Conservation (phyloP, 352 stramenopile genomes). For the Sclerospora graminicola region DNA sequence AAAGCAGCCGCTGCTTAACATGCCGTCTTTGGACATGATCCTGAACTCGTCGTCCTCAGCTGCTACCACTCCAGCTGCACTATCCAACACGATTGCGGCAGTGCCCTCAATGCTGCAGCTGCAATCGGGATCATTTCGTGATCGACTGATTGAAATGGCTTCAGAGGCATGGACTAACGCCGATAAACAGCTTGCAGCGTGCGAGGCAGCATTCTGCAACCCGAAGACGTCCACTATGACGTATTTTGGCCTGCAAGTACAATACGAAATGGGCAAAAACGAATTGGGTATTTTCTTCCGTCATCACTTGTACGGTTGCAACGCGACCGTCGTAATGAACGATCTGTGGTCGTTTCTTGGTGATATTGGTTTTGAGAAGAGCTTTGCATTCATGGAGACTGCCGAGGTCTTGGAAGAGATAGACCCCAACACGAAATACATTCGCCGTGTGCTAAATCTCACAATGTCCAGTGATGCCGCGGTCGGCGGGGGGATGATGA, state of each 20-base stretch:
- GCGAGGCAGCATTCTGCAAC: slow-evolving; percentile 65
- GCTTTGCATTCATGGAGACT: slow-evolving; percentile 75
- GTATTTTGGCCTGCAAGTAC: slow-evolving; percentile 81
- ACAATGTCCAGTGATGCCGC: slow-evolving; percentile 63
- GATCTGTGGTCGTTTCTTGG: slow-evolving; percentile 73
- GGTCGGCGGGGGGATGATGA: slow-evolving; percentile 66
- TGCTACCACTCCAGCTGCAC: slow-evolving; percentile 38
- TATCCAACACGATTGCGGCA: slow-evolving; percentile 60
- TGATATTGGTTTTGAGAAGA: slow-evolving; percentile 66
- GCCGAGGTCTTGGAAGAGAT: slow-evolving; percentile 65
- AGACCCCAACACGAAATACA: slow-evolving; percentile 70
- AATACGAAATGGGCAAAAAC: slow-evolving; percentile 84
- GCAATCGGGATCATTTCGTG: slow-evolving; percentile 69
- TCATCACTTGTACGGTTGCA: slow-evolving; percentile 75
- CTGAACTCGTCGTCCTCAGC: slow-evolving; percentile 65
- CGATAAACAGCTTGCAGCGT: slow-evolving; percentile 60
- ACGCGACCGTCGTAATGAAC: slow-evolving; percentile 51
- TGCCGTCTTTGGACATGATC: slow-evolving; percentile 80
- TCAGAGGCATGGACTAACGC: slow-evolving; percentile 45
- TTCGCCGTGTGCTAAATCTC: slow-evolving; percentile 70
- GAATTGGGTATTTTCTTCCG: slow-evolving; percentile 84
- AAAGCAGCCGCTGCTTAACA: slow-evolving; percentile 85
- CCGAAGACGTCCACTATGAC: slow-evolving; percentile 84
- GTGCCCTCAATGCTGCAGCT: slow-evolving; percentile 55
- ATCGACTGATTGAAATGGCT: slow-evolving; percentile 57